phyloP scores from a whole-genome alignment of 1,284 basidiomycete genomes.

The Cryptococcus wingfieldii region DNA sequence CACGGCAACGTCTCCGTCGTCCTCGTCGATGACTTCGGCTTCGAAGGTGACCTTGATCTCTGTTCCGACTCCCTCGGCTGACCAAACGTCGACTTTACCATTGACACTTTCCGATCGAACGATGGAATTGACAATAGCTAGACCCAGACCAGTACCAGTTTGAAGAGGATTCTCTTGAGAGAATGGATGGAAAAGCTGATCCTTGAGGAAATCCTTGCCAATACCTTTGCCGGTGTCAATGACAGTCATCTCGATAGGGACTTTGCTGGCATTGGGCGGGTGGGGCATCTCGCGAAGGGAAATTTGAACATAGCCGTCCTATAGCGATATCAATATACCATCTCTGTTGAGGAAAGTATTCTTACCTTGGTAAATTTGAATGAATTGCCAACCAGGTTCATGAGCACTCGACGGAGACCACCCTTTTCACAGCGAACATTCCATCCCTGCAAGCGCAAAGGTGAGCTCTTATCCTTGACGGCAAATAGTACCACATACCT shows the following conservation, averaged over 20 bases:
- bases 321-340: slow-evolving; percentile 1
- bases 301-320: slow-evolving; percentile 85
- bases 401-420: slow-evolving; percentile 83
- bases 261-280: slow-evolving; percentile 55
- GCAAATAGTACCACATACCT: slow-evolving; percentile 51
- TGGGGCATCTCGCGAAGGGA: slow-evolving; percentile 69
- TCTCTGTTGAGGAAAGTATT: background rate
- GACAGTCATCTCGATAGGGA: slow-evolving; percentile 79
- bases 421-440: slow-evolving; percentile 82
- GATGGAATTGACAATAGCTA: slow-evolving; percentile 87
- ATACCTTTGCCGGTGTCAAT: slow-evolving; percentile 91
- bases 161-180: slow-evolving; percentile 68
- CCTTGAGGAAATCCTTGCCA: slow-evolving; percentile 81
- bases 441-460: slow-evolving; percentile 66
- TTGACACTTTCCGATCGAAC: slow-evolving; percentile 78
- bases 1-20: slow-evolving; percentile 24
- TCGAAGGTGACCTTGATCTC: slow-evolving; percentile 85
- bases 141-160: slow-evolving; percentile 89
- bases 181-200: slow-evolving; percentile 95
- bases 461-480: slow-evolving; percentile 4
- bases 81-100: slow-evolving; percentile 61
- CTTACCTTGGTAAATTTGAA: slow-evolving; percentile 79
- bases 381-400: slow-evolving; percentile 95
- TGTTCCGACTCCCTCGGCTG: slow-evolving; percentile 78
- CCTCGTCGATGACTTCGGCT: slow-evolving; percentile 57